Base-by-base conservation (phyloP, 495 filamentous ascomycete genomes). In the Penicillium daleae region DNA sequence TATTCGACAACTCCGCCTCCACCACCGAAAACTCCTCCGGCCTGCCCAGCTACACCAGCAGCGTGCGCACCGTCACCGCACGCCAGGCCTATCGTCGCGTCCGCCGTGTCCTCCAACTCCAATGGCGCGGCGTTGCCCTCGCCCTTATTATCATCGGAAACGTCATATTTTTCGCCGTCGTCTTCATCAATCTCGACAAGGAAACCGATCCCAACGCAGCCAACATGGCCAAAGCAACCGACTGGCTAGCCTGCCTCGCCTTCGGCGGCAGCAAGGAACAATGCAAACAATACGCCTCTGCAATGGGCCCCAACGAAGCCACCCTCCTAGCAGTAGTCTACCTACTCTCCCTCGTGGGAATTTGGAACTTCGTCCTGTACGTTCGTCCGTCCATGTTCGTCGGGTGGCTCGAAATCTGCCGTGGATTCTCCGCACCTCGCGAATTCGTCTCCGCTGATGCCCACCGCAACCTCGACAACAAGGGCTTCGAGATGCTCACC, bases 361-460 rank as follows among this genome's bases (percentile, higher is more conserved):
- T 98, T 53, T 96, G 94, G 89, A 85, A 87, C 61, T 82, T 93
- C 60, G 67, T 96, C 27, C 84, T 98, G 58, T 87, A 97, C 29
- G 89, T 88, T 24, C 90, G 94, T 31, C 85, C 82, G 63, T 88
- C 88, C 24, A 96, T 98, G 86, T 82, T 97, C 54, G 81, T 81
- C 17, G 96, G 90, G 56, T 99, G 95, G 95, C 61, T 82, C 39
- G 87, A 94, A 12, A 70, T 94, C 42, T 75, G 90, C 68, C 74
- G 76, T 22, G 66, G 70, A 60, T 79, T 83, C 59, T 64, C 57
- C 70, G 83, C 78, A 66, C 68, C 61, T 50, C 65, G 76, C 53
- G 95, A 98, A 67, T 98, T 96, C 66, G 92, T 96, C 63, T 93
- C 90, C 15, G 89, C 89, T 22, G 94, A 97, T 65, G 93, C 92